phyloP scores from a whole-genome alignment of 2,329 filamentous ascomycete species.

The Penicillium sp. region DNA sequence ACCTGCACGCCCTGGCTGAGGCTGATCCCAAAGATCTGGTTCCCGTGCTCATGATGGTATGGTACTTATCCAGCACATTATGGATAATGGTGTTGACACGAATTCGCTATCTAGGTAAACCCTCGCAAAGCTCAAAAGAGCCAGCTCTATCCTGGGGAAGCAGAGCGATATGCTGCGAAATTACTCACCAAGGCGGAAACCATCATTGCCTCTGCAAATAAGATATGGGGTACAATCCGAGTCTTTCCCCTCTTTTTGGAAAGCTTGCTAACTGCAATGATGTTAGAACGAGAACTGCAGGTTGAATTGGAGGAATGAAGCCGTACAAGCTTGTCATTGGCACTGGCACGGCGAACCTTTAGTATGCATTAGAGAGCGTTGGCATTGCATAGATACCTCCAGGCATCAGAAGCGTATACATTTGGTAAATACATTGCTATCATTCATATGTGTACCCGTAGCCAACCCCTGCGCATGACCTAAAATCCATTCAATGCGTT shows the following conservation, averaged over 20 bases:
- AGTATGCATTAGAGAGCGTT: constrained; percentile 8
- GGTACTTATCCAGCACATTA: constrained; percentile 11
- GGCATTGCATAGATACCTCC: constrained; percentile 44
- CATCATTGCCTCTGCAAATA: constrained; percentile 65
- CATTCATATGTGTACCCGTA: background rate
- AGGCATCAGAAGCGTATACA: background rate
- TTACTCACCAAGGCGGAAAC: constrained; percentile 62
- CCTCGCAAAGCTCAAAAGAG: constrained; percentile 53
- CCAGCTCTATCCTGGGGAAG: constrained; percentile 54
- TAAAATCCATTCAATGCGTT: constrained; percentile 38
- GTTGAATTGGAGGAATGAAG: constrained; percentile 34
- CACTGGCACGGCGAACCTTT: background rate
- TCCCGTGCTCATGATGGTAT: constrained; percentile 66
- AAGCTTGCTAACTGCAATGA: background rate
- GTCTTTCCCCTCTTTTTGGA: constrained; percentile 5
- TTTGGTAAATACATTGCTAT: background rate
- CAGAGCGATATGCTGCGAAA: constrained; percentile 60
- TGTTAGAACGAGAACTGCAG: constrained; percentile 36
- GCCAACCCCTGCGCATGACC: background rate
- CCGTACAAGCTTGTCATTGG: background rate
- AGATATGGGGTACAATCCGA: constrained; percentile 54
- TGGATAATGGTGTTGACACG: background rate
- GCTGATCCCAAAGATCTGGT: constrained; percentile 64
- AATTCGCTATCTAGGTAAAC: constrained; percentile 51
- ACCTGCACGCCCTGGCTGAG: constrained; percentile 63